Evolutionary conservation across 139 green algal species (phyloP).

Genomic region (Micractinium sp.): DNA sequence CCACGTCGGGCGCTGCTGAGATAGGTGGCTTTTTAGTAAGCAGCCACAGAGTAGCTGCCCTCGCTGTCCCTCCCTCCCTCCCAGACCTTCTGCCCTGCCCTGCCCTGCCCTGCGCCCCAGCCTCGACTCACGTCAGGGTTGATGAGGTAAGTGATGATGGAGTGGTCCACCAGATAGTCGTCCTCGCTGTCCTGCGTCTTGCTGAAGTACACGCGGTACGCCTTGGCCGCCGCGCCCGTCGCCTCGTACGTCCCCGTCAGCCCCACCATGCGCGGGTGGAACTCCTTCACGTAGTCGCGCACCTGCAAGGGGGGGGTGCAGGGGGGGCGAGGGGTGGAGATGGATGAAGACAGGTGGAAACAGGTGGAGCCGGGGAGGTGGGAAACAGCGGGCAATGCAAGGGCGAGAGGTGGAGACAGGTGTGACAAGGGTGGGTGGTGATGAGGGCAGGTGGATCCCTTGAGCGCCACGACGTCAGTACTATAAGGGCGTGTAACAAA

Average conservation of each 20-base stretch:
- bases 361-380: background rate
- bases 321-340: too few relatives aligned
- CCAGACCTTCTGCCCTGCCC: too few relatives aligned
- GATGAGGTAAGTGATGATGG: constrained; percentile 98
- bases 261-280: constrained; percentile 94
- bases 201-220: constrained; percentile 92
- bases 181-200: constrained; percentile 72
- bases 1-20: too few relatives aligned
- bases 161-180: constrained; percentile 99
- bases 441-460: background rate
- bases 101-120: background rate
- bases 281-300: constrained; percentile 90
- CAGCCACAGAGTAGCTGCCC: too few relatives aligned
- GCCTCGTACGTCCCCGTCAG: constrained; percentile 86
- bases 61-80: background rate
- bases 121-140: constrained; percentile 62
- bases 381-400: too few relatives aligned
- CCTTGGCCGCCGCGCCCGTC: constrained; percentile 22
- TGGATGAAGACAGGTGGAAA: too few relatives aligned
- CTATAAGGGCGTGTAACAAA: too few relatives aligned
- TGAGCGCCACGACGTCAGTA: too few relatives aligned
- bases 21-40: too few relatives aligned
- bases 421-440: too few relatives aligned
- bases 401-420: too few relatives aligned
- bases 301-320: constrained; percentile 43